Base-by-base conservation (phyloP, 176 grass and related monocot genomes). In the Ensete ventricosum region DNA sequence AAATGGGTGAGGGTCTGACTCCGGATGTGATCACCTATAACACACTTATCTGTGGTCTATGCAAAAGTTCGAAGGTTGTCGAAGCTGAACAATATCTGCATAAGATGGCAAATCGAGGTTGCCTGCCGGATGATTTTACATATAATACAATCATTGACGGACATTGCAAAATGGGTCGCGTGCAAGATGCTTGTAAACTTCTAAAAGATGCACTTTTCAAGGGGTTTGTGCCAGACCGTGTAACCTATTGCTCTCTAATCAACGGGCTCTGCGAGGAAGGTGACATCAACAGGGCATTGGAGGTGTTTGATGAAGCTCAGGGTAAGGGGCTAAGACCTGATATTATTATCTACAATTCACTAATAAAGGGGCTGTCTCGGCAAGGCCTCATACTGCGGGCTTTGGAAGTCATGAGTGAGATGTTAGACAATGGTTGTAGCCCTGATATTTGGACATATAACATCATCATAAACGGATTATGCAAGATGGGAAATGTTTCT, bases 401-500 rank as follows among this genome's bases (percentile, higher is more conserved):
- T 7, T 88, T 97, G 80, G 90, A 93, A 64, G 82, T 93, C 43
- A 87, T 97, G 84, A 88, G 87, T 78, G 85, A 88, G 79, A 97
- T 97, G 94, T 49, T 64, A 50, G 82, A 88, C n/a, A 87, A 86
- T 29, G 88, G 90, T 14, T 93, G 85, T 67, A 75, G 77, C 57
- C 88, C 94, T 0, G 88, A 93, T 83, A 88, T 97, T 79, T 82
- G 79, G 79, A 91, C 90, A 59, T 97, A 93, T 76, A 97, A 97
- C 67, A 97, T 97, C 73, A 64, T 97, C 64, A 93, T 97, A 69
- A 93, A 97, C 62, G 90, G 90, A 23, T 83, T 93, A 16, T 97
- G 90, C 84, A 97, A 97, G 81, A 90, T 97, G 88, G 94, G 94
- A 58, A 97, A 97, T 87, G 85, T 89, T 85, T 88, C 80, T 49